phyloP scores from a whole-genome alignment of 2,329 filamentous ascomycete genomes.

The Fusarium luffae region DNA sequence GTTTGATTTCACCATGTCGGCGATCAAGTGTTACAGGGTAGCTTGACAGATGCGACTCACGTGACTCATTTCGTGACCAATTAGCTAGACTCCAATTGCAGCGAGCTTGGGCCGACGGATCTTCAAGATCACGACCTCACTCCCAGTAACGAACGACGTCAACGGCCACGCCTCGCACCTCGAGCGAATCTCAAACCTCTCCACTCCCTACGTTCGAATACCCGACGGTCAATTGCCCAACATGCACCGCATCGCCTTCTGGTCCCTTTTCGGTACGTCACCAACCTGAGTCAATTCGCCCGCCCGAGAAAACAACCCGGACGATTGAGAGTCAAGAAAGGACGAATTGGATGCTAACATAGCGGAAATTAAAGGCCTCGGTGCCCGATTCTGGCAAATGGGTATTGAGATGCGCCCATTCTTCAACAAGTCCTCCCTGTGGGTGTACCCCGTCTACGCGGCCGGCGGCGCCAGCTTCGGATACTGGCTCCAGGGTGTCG shows the following conservation, averaged over 20 bases:
- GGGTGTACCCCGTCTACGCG: constrained; percentile 92
- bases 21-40: constrained; percentile 24
- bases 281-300: constrained; percentile 31
- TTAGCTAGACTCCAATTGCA: constrained; percentile 44
- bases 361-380: constrained; percentile 72
- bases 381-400: constrained; percentile 94
- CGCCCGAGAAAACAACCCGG: constrained; percentile 2
- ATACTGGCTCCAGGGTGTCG: constrained; percentile 95
- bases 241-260: constrained; percentile 79
- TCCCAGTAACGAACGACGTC: constrained; percentile 41
- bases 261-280: constrained; percentile 84
- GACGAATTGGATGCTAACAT: constrained; percentile 22
- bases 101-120: constrained; percentile 42
- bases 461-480: constrained; percentile 90
- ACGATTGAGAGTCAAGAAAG: not conserved
- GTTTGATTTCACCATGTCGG: not conserved
- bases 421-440: constrained; percentile 84
- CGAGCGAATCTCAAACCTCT: constrained; percentile 36
- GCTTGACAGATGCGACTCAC: not conserved
- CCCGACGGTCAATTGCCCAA: constrained; percentile 49
- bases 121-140: constrained; percentile 46
- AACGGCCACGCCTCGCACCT: constrained; percentile 35
- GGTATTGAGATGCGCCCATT: constrained; percentile 98
- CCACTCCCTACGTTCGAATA: constrained; percentile 21
- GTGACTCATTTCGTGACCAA: constrained; percentile 41